These are phyloP conservation scores for Sphagnurus paluster DNA, from an alignment of 1,284 basidiomycete genomes.

Conservation along the genomic window DNA sequence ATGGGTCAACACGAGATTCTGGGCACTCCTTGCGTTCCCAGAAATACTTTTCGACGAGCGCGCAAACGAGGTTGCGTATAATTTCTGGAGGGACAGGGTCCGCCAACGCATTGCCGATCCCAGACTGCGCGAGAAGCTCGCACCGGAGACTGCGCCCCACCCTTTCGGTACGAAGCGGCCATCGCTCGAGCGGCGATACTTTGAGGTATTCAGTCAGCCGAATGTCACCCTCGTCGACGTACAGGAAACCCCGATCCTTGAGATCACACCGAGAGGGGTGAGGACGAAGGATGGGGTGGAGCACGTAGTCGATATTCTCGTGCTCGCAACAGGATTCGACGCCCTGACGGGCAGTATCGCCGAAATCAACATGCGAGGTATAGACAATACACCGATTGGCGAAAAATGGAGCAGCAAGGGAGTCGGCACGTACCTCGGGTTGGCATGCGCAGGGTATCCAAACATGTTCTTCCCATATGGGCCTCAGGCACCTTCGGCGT, in stretches of 20 bases:
- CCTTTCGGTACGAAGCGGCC: conserved; percentile 26
- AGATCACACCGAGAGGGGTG: conserved; percentile 22
- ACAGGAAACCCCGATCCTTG: conserved; percentile 23
- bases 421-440: conserved; percentile 23
- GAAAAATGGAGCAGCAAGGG: conserved; percentile 26
- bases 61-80: conserved; percentile 24
- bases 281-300: conserved; percentile 22
- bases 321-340: conserved; percentile 29
- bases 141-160: conserved; percentile 23
- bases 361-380: conserved; percentile 24
- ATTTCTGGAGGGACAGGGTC: conserved; percentile 27
- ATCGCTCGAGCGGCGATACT: conserved; percentile 24
- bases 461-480: conserved; percentile 30
- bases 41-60: conserved; percentile 20
- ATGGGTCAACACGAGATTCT: conserved; percentile 25
- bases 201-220: conserved; percentile 26
- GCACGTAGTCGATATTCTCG: conserved; percentile 25
- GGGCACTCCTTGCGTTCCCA: conserved; percentile 19
- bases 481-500: conserved; percentile 26
- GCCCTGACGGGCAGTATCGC: conserved; percentile 26
- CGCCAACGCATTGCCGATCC: conserved; percentile 20
- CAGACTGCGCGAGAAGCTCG: conserved; percentile 25
- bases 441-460: conserved; percentile 20
- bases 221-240: conserved; percentile 26
- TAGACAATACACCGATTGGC: conserved; percentile 19